Percentiles rank a stretch among this genome's conserved stretches.
Evolutionary conservation across 108 stramenopile species (phyloP).

Genomic region (Cyclotella choctawhatcheeana): DNA sequence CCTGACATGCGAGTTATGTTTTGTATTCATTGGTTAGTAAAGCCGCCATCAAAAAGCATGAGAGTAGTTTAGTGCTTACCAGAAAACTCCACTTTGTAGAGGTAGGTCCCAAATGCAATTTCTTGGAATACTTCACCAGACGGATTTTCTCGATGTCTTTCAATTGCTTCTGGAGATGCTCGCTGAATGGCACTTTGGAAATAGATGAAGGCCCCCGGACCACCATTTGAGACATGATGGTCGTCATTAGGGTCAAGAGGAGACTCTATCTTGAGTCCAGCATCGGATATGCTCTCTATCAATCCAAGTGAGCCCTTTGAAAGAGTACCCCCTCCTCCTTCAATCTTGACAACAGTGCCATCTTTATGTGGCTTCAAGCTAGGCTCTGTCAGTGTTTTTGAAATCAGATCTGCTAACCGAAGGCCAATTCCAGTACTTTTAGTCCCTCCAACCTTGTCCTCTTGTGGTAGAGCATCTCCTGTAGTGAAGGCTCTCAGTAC

Average conservation of each 20-base stretch:
- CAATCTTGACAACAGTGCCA: constrained; percentile 20
- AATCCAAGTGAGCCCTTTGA: constrained; percentile 19
- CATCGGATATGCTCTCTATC: constrained; percentile 8
- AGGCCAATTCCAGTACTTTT: constrained; percentile 49
- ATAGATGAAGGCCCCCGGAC: constrained; percentile 42
- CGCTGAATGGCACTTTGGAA: constrained; percentile 50
- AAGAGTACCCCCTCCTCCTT: constrained; percentile 32
- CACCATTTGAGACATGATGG: constrained; percentile 31
- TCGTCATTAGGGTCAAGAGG: constrained; percentile 26
- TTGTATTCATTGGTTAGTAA: too few relatives aligned
- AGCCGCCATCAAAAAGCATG: not conserved
- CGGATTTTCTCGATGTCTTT: constrained; percentile 41
- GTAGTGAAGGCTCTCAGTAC: constrained; percentile 53
- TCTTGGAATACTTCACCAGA: constrained; percentile 37
- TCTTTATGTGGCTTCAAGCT: constrained; percentile 44
- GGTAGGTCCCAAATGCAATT: constrained; percentile 43
- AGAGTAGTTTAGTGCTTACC: not conserved
- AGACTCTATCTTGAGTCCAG: constrained; percentile 31
- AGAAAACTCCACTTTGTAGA: constrained; percentile 29
- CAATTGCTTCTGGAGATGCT: constrained; percentile 36
- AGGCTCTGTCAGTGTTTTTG: constrained; percentile 41
- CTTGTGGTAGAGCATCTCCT: constrained; percentile 49
- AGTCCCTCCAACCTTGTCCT: constrained; percentile 36
- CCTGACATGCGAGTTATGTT: too few relatives aligned
- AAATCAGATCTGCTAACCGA: constrained; percentile 50